Percentiles rank a stretch among this genome's conserved stretches.
phyloP scores from a whole-genome alignment of 345 rosid species.

The Conringia planisiliqua region DNA sequence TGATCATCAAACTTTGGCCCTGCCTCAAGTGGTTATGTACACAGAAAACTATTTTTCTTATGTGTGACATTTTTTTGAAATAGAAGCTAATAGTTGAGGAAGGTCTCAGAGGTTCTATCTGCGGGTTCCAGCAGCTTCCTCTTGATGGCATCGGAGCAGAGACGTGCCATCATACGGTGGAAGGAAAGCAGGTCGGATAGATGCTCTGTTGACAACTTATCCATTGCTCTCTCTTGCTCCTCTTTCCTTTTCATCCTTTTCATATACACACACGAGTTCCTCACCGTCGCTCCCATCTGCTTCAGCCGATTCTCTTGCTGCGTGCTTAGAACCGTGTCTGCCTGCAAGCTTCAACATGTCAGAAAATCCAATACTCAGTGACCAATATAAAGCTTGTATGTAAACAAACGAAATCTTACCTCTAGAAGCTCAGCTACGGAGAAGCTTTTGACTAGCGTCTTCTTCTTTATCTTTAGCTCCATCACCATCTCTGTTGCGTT shows the following conservation, averaged over 20 bases:
- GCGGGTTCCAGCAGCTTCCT: slow-evolving; percentile 33
- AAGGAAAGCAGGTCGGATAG: slow-evolving; percentile 48
- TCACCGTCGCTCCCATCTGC: slow-evolving; percentile 73
- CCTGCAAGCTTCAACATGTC: slow-evolving; percentile 28
- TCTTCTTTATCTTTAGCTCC: slow-evolving; percentile 25
- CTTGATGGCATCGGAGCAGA: slow-evolving; percentile 50
- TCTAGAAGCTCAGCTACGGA: slow-evolving; percentile 46
- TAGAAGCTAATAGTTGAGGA: slow-evolving; percentile 23
- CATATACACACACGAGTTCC: slow-evolving; percentile 45
- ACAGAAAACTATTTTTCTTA: not conserved
- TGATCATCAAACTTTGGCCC: not conserved
- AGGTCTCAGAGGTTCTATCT: not conserved
- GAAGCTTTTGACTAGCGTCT: slow-evolving; percentile 41
- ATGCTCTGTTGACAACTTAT: slow-evolving; percentile 41
- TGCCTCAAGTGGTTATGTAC: not conserved
- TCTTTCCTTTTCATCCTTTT: slow-evolving; percentile 42
- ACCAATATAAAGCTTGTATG: not conserved
- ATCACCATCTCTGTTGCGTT: slow-evolving; percentile 36
- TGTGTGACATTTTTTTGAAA: slow-evolving; percentile 13
- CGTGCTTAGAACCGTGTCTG: slow-evolving; percentile 45
- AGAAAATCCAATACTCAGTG: not conserved
- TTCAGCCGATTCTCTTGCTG: slow-evolving; percentile 61
- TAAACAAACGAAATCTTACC: slow-evolving; percentile 28
- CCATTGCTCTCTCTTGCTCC: slow-evolving; percentile 49
- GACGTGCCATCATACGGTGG: slow-evolving; percentile 49